Percentiles rank a stretch among this genome's conserved stretches.
These are phyloP conservation scores for Penicillium hesseltinei DNA, from an alignment of 2,329 filamentous ascomycete genomes.

Conservation along the genomic window DNA sequence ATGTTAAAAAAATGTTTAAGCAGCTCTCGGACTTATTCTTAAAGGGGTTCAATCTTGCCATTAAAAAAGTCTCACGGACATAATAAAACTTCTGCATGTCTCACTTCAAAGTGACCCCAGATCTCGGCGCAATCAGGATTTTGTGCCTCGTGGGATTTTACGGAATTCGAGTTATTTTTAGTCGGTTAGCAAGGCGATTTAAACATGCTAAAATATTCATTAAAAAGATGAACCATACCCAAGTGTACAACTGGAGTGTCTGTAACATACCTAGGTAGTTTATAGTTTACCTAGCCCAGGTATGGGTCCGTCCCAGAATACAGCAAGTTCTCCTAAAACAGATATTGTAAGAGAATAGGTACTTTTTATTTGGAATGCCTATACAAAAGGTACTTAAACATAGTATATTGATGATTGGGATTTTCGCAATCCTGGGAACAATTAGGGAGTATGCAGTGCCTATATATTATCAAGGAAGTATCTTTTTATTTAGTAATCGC, in stretches of 20 bases:
- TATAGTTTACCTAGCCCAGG: too few species aligned
- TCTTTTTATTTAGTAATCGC: too few species aligned
- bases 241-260: background rate
- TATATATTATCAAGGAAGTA: too few species aligned
- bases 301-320: too few species aligned
- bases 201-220: background rate
- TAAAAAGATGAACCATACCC: background rate
- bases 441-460: too few species aligned
- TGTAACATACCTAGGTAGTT: background rate
- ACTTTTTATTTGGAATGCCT: too few species aligned
- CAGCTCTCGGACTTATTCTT: background rate
- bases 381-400: too few species aligned
- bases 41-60: background rate
- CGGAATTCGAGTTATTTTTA: background rate
- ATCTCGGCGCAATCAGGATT: conserved; percentile 3
- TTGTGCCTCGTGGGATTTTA: background rate
- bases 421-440: too few species aligned
- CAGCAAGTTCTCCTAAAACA: too few species aligned
- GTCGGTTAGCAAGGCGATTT: background rate
- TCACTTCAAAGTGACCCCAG: background rate
- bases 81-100: background rate
- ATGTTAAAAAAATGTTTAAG: background rate
- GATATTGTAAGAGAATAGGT: too few species aligned
- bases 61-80: background rate
- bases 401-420: too few species aligned